Base-by-base conservation (phyloP, 169 alveolate species). In the Perkinsus olseni region DNA sequence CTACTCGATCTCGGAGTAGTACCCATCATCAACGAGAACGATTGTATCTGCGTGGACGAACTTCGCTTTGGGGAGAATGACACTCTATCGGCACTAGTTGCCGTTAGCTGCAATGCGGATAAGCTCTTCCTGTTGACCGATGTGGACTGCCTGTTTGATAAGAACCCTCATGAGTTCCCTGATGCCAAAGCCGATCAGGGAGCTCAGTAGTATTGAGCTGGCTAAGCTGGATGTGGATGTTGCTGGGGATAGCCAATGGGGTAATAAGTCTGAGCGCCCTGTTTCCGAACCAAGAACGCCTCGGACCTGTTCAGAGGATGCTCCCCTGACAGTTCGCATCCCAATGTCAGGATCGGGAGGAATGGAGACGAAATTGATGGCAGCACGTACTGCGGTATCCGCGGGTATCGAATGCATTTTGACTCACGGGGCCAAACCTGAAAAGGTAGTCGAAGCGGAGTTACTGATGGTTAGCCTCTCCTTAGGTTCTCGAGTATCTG, bases 21-120 rank as follows among this genome's bases (percentile, higher is more conserved):
- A 31, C 96, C 96, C 24, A 94, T 95, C 34, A 92, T 95, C 39
- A 95, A 95, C 50, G 96, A 95, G 93, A 95, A 95, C 94, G 96
- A 95, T 48, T 91, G 94, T 0, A 92, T 95, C 21, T 91, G 95
- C 24, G 93, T 95, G 24, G 95, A 62, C 31, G 94, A 93, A 91
- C 94, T 95, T 45, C 94, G 94, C 11, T 94, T 95, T 90, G 96
- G 96, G 11, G 95, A 95, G 82, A 95, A 95, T 82, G 96, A 95
- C 74, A 94, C 95, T 8, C 94, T 95, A 31, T 95, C 96, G 10
- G 96, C 96, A 24, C 93, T 93, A 38, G 92, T 95, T 48, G 96
- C 96, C 37, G 95, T 94, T 4, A 95, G 95, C 37, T 92, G 93
- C 37, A 82, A 93, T n/a, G 95, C 94, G 36, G 93, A 92, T 48